Base-by-base conservation (phyloP, 768 basidiomycete species). In the Calocybe indica region DNA sequence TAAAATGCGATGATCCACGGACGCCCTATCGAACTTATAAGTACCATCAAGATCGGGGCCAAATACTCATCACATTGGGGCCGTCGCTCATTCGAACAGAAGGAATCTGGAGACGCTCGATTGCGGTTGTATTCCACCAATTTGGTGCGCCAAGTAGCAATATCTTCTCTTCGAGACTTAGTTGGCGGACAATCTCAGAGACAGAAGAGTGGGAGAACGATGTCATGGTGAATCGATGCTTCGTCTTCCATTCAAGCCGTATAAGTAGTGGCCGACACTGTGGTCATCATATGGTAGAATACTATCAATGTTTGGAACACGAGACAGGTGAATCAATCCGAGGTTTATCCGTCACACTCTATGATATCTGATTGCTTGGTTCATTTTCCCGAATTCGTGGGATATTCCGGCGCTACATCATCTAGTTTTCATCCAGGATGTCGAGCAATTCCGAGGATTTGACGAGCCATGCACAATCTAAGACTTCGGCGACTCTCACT, bases 401-500 rank as follows among this genome's bases (percentile, higher is more conserved):
- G 22, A 22, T 22, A 22, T 4, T 22, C 22, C 22, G 22, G 1
- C 22, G 22, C 22, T 4, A 22, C 22, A 22, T 22, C 22, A 22
- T 22, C 22, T 2, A 22, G 22, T 22, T 22, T 22, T 22, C 22
- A 22, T 22, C 22, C 22, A 22, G 22, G 22, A 69, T 69, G 69
- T 55, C 62, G 38, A 62, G 60, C 48, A 66, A 68, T 54, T 68
- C 69, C 42, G 71, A 75, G 47, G 56, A 66, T 32, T 72, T 83
- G 37, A 83, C 83, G 37, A 92, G 85, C 67, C 69, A 76, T 45
- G 72, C 80, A 29, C 72, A 76, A 2, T 86, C 91, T 7, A 75
- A 69, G 55, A 84, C 85, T 2, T 74, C 82, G 51, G 91, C 92
- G 14, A 92, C 91, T 5, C 68, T 98, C 48, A 98, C 95, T 6